Conservation (phyloP, 768 basidiomycete species). For the Fibroporia radiculosa region DNA sequence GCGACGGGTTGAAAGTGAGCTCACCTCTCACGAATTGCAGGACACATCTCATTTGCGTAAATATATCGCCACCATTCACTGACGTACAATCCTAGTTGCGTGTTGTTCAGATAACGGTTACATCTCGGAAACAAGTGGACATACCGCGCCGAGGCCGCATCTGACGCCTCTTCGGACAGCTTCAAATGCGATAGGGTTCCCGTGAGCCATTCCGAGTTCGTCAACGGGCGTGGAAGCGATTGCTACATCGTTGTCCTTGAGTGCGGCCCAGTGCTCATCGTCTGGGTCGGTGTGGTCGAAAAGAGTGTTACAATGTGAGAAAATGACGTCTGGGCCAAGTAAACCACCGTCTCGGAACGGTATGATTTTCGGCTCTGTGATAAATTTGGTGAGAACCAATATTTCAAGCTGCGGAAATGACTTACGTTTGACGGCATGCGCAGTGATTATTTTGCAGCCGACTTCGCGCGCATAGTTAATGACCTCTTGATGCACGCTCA, state of each 20-base stretch:
- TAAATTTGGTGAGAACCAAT: not conserved
- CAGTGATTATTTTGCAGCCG: constrained; percentile 17
- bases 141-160: constrained; percentile 22
- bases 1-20: not conserved
- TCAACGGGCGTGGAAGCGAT: constrained; percentile 23
- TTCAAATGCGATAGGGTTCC: constrained; percentile 21
- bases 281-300: constrained; percentile 15
- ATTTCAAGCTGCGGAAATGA: not conserved
- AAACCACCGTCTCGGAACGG: constrained; percentile 19
- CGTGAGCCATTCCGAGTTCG: constrained; percentile 27
- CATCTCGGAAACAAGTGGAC: constrained; percentile 1
- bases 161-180: constrained; percentile 22
- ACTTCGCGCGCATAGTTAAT: constrained; percentile 16
- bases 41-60: constrained; percentile 23
- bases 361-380: constrained; percentile 14
- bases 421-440: constrained; percentile 19
- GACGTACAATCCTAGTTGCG: constrained; percentile 16
- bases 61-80: constrained; percentile 23
- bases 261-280: constrained; percentile 21
- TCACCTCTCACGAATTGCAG: constrained; percentile 23
- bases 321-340: constrained; percentile 21
- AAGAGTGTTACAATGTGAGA: constrained; percentile 24
- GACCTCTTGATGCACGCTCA: constrained; percentile 14
- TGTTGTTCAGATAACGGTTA: not conserved
- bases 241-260: constrained; percentile 19